These are phyloP conservation scores for Ustilago nuda DNA, from an alignment of 1,284 basidiomycete genomes.

Conservation along the genomic window DNA sequence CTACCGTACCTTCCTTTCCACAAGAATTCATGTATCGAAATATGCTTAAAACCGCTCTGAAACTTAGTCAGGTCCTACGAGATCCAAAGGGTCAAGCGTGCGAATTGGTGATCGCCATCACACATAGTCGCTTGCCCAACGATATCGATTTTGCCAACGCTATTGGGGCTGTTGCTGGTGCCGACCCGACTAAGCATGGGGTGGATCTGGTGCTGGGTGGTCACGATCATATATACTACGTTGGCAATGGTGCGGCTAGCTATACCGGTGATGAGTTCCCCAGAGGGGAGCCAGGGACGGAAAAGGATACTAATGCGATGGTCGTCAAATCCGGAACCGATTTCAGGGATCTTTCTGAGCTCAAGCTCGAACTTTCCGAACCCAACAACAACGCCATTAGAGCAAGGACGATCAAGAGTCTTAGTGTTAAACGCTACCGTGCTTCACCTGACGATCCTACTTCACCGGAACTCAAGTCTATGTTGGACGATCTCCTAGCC, in stretches of 20 bases:
- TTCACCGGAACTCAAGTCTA: slow-evolving; percentile 74
- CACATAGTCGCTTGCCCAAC: slow-evolving; percentile 80
- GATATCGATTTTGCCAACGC: slow-evolving; percentile 74
- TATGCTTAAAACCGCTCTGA: slow-evolving; percentile 52
- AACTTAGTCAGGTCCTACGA: slow-evolving; percentile 78
- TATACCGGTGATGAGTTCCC: slow-evolving; percentile 80
- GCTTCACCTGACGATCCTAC: slow-evolving; percentile 76
- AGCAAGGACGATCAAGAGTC: slow-evolving; percentile 75
- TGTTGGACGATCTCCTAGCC: slow-evolving; percentile 78
- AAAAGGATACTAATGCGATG: slow-evolving; percentile 74
- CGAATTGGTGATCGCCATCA: slow-evolving; percentile 78
- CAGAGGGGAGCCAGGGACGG: slow-evolving; percentile 76
- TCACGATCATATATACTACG: slow-evolving; percentile 89
- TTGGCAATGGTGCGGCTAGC: slow-evolving; percentile 78
- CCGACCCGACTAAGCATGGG: slow-evolving; percentile 75
- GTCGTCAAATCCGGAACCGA: slow-evolving; percentile 89
- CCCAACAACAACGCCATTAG: slow-evolving; percentile 75
- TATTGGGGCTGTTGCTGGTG: slow-evolving; percentile 73
- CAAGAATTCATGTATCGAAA: slow-evolving; percentile 73
- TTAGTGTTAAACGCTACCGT: slow-evolving; percentile 78
- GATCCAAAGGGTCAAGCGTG: slow-evolving; percentile 79
- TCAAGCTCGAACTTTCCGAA: slow-evolving; percentile 76
- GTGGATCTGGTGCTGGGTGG: slow-evolving; percentile 88
- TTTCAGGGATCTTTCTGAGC: slow-evolving; percentile 85
- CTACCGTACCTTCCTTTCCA: slow-evolving; percentile 85